Base-by-base conservation (phyloP, 169 alveolate species). In the Babesia divergens region DNA sequence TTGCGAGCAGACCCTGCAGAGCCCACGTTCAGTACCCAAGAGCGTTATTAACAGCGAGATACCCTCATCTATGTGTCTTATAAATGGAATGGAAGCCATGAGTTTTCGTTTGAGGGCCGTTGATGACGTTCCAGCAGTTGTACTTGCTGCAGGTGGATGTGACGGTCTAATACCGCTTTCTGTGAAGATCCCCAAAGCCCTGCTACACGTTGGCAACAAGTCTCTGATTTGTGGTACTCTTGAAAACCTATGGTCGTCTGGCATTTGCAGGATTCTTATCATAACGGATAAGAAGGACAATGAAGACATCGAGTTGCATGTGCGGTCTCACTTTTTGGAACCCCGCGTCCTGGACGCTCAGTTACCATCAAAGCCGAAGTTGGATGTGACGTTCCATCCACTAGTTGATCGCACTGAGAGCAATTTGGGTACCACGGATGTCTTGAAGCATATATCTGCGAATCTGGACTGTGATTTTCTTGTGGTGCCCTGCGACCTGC, bases 401-500 rank as follows among this genome's bases (percentile, higher is more conserved):
- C 13, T 76, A 0, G 60, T 38, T 20, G 50, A 29, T 18, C n/a
- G 54, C 5, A 79, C 42, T 5, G 84, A 28, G 20, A 8, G 9
- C 1, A n/a, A 22, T 20, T n/a, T 29, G 35, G 65, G 69, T 0
- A 69, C 84, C 43, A 22, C 80, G 6, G 79, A 80, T 14, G 75
- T 49, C 9, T 20, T 80, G 26, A 60, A 37, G 46, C 18, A 18
- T 11, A 37, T 65, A 18, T 31, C 81, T 20, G 53, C 38, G 29
- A n/a, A 0, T 37, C 13, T 71, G 9, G 49, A 55, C 18, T 40
- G 47, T 20, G 81, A 56, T 38, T 80, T 80, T 32, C 0, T 80
- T 16, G 84, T 80, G 11, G 74, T 80, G 11, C 88, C 88, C 4
- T 69, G 88, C 31, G 88, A 80, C 20, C 55, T 80, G 31, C 52